Evolutionary conservation across 495 filamentous ascomycete genomes (phyloP), one percentile per base, ranked within the genome.

Genomic region (Lepidopterella palustris): DNA sequence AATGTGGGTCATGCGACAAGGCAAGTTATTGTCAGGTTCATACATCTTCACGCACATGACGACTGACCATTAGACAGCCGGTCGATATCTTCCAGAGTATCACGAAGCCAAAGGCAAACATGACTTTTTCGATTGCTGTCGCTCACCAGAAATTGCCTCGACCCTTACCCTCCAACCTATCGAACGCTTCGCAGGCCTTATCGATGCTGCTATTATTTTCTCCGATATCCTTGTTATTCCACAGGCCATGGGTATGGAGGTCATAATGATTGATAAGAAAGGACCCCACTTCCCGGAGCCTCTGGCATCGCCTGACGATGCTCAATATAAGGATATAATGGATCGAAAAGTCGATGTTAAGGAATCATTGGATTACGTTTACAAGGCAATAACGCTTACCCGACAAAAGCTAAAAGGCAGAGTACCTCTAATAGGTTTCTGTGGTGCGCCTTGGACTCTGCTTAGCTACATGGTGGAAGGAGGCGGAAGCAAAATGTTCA

Each of bases 401-500:
- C 81, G 93, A 66, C 79, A 87, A 69, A 97, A 96, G 77, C 75
- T 98, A 27, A 76, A 85, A 50, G 93, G 91, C 8, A 79, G 90
- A 13, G 95, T 98, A 25, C 93, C 93, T 4, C 74, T 98, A 49
- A 90, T 95, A 70, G 93, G 93, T n/a, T 98, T 98, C 75, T 96
- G 92, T 67, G 93, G 93, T 18, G 92, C 93, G 2, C 93, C 93
- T 0, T 98, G 93, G 90, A 98, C 93, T 0, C 74, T 98, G 59
- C 78, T 97, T 64, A 93, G 90, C 77, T 98, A 98, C 74, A 98
- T 98, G 93, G 90, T 96, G 13, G 93, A 98, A 73, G 93, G 93
- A 5, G 93, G 93, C 11, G 92, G 93, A 11, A 91, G 84, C 68
- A 97, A 96, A 76, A 76, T 96, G 69, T 97, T 96, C 72, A 82